Base-by-base conservation (phyloP, 257 asterid species). In the Avicennia marina region DNA sequence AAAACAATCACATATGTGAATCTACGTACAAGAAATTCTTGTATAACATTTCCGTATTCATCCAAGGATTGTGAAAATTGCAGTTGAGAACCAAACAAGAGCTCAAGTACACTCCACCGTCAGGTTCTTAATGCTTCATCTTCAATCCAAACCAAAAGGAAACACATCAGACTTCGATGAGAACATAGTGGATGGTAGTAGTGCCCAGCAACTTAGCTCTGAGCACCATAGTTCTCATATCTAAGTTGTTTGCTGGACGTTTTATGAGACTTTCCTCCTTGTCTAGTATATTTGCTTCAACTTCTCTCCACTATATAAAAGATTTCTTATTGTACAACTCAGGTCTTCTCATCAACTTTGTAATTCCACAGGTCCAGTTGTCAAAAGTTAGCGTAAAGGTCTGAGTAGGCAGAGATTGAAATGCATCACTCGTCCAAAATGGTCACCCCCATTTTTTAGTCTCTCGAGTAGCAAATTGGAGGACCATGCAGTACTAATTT, bases 241-340 rank as follows among this genome's bases (percentile, higher is more conserved):
- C 54, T 66, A 53, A 33, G 39, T 51, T 69, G 41, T 55, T 64
- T 22, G 43, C 24, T 58, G 54, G 69, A 27, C 47, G 50, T 6
- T 19, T 49, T 69, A 41, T 62, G 58, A 62, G 61, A 70, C 64
- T 53, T 48, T 69, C 63, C 15, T 52, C 33, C 24, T 53, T 51
- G 58, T 56, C 63, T 49, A 50, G 63, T 68, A 46, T 20, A 29
- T 4, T 43, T 41, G 12, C 62, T 69, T 77, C 80, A 42, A 48
- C 51, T 57, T 65, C 40, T 53, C 70, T 67, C 61, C 60, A 60
- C 65, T 66, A 32, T 49, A 54, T 53, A 69, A 65, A 61, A 12
- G 43, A 63, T 59, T 51, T 58, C 17, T 56, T 61, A 74, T 66
- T 43, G 46, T 67, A 75, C 76, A 74, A 40, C 55, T 68, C 67